Conservation (phyloP, 225 moss, liverwort and hornwort genomes). For the Ulota crispa region DNA sequence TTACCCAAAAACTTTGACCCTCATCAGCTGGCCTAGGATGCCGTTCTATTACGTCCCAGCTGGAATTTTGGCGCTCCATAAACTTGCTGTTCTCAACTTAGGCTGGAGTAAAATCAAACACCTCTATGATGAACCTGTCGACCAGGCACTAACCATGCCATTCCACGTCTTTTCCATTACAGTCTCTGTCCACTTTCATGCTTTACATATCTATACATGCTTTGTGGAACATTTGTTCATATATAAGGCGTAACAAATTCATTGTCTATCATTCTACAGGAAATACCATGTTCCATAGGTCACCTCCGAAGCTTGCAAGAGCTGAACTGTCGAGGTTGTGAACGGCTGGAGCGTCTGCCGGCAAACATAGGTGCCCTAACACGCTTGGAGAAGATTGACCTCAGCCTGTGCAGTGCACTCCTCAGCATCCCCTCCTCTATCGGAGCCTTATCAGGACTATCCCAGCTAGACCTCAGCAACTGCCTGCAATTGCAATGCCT, state of each 20-base stretch:
- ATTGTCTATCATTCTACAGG: constrained; percentile 17
- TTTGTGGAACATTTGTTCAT: too few species aligned
- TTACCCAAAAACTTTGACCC: constrained; percentile 28
- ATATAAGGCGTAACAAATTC: not conserved
- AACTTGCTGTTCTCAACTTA: constrained; percentile 39
- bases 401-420: constrained; percentile 32
- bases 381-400: constrained; percentile 38
- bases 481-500: constrained; percentile 38
- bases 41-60: constrained; percentile 34
- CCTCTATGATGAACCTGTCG: constrained; percentile 34
- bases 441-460: constrained; percentile 23
- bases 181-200: not conserved
- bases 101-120: constrained; percentile 38
- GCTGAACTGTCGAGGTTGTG: constrained; percentile 32
- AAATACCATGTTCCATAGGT: constrained; percentile 34
- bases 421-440: constrained; percentile 36
- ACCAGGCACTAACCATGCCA: constrained; percentile 24
- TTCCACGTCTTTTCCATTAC: not conserved
- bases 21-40: constrained; percentile 46
- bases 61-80: constrained; percentile 31
- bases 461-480: constrained; percentile 33
- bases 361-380: constrained; percentile 32
- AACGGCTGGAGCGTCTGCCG: constrained; percentile 34
- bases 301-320: constrained; percentile 40
- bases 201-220: too few species aligned